Base-by-base conservation (phyloP, 2,329 filamentous ascomycete genomes). In the Alternaria triticina region DNA sequence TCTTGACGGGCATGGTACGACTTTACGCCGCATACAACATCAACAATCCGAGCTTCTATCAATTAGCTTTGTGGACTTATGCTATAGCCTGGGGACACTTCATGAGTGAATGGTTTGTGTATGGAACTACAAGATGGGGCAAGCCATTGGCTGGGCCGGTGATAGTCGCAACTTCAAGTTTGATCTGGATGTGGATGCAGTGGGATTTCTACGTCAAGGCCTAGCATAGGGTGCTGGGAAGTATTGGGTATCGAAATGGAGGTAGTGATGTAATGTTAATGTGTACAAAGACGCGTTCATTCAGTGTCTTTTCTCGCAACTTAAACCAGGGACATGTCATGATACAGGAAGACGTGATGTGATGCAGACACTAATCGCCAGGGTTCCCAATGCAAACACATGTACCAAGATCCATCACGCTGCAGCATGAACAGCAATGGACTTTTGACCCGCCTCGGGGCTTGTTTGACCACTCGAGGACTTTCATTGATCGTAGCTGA, bases 21-120 rank as follows among this genome's bases (percentile, higher is more conserved):
- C 83, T 94, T 69, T 96, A 96, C 76, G 92, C 93, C 5, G 92
- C 92, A 33, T 97, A 96, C 82, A 86, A 96, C 79, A 88, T 97
- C 67, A 84, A 88, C 69, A 86, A 93, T 64, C 87, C 87, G 1
- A 86, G 87, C 47, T 84, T 94, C 58, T 97, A 96, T 80, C 87
- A 96, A 78, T 84, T 97, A 62, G 91, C 91, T 15, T 83, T 96
- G 69, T 92, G 90, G 87, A 96, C 92, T 8, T 97, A 95, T 78
- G 86, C 88, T 1, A 85, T 97, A 59, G 94, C 94, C 1, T 87
- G 91, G 57, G 82, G 40, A 33, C 71, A 74, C 55, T 74, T 74
- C 79, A 85, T 88, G 64, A 90, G 86, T 70, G 96, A 99, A 85
- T 91, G 92, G 84, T 83, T 92, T 68, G 80, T 94, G 5, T 97